Evolutionary conservation across 2,329 filamentous ascomycete species (phyloP), one percentile per base, ranked within the genome.

Genomic region (Trichoderma koningiopsis): DNA sequence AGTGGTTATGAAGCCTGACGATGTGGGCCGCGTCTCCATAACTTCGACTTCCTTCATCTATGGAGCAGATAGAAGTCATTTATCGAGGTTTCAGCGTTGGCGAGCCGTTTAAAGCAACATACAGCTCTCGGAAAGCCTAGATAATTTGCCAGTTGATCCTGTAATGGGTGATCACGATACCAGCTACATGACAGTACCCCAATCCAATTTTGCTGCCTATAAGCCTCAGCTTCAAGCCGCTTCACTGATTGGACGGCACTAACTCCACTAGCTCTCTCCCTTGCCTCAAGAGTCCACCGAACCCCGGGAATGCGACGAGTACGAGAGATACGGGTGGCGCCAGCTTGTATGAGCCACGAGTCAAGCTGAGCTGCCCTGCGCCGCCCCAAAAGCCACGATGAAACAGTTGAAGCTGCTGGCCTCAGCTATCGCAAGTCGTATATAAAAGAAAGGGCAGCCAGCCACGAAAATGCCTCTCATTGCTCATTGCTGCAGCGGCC

Each of bases 321-420:
- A 66, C 63, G 63, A 66, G 63, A 58, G 19, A 57, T 66, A 14
- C 53, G 29, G 24, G 63, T 58, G 63, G 63, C 63, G 37, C 37
- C 8, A 53, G 27, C 43, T 40, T 35, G 37, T 8, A 22, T n/a
- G 53, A 53, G 27, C 53, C 35, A 47, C 52, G 22, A n/a, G 53
- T 56, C 53, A 33, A 43, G 14, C 37, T 58, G 27, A 49, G 63
- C 62, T 49, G 24, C 52, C 24, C 47, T 10, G 31, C 8, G n/a
- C 47, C 24, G 47, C n/a, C 19, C 47, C 22, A 24, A 49, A 37
- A 55, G 33, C 16, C 19, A 40, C 27, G 47, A 33, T 40, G 61
- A 64, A 55, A 14, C 33, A 11, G 52, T 10, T 10, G 33, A 53
- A 35, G 16, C 16, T 64, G 33, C 55, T 22, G 40, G 22, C 47